phyloP scores from a whole-genome alignment of 1,284 basidiomycete species.

The Pholiota adiposa region DNA sequence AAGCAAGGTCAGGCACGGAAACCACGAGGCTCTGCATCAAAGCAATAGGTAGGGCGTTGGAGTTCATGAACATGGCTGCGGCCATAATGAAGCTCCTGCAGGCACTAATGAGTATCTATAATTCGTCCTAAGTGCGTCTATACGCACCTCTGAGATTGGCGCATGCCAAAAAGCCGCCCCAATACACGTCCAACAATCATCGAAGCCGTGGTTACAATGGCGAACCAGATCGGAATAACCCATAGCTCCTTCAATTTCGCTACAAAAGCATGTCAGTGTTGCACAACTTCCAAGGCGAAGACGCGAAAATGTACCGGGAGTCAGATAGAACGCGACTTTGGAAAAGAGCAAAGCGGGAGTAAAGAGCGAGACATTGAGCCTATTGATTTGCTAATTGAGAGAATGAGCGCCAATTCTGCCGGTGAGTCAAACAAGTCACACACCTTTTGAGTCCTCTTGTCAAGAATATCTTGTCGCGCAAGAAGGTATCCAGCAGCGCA shows the following conservation, averaged over 20 bases:
- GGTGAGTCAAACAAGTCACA: slow-evolving; percentile 23
- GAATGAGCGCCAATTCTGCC: slow-evolving; percentile 7
- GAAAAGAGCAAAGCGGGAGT: slow-evolving; percentile 93
- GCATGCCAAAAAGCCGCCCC: slow-evolving; percentile 55
- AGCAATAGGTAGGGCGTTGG: slow-evolving; percentile 92
- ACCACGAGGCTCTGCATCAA: slow-evolving; percentile 89
- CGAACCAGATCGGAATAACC: slow-evolving; percentile 88
- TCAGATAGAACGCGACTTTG: slow-evolving; percentile 86
- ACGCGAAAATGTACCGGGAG: slow-evolving; percentile 44
- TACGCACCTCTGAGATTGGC: slow-evolving; percentile 63
- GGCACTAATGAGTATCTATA: background rate
- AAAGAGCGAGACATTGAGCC: slow-evolving; percentile 86
- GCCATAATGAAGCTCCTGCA: slow-evolving; percentile 83
- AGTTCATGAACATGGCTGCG: slow-evolving; percentile 89
- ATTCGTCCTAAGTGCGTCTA: background rate
- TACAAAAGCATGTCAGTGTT: slow-evolving; percentile 25
- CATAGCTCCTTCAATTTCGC: slow-evolving; percentile 88
- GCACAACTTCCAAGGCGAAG: too few species aligned
- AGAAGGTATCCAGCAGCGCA: slow-evolving; percentile 88
- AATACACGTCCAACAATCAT: slow-evolving; percentile 57
- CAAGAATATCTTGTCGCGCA: slow-evolving; percentile 79
- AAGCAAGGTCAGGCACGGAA: slow-evolving; percentile 84
- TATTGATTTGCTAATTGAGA: slow-evolving; percentile 67
- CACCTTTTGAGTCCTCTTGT: slow-evolving; percentile 89
- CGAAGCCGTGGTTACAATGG: slow-evolving; percentile 71